Base-by-base conservation (phyloP, 2,329 filamentous ascomycete genomes). In the Metarhizium guizhouense region DNA sequence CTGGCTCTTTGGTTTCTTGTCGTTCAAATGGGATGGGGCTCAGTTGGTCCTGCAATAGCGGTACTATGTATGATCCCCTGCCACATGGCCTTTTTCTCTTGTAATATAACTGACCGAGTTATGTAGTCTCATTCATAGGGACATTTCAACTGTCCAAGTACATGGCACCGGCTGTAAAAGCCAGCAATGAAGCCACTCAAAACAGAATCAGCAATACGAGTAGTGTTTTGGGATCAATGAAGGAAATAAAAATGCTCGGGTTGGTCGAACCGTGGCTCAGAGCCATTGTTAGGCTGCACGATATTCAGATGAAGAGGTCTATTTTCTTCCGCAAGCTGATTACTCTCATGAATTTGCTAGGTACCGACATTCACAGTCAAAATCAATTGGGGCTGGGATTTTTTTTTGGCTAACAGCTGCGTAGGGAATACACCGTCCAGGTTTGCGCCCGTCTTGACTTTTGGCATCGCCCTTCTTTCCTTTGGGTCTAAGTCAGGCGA, bases 1-100 rank as follows among this genome's bases (percentile, higher is more conserved):
- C 51, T 80, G 16, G 74, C 73, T 1, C 69, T 75, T 30, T 81
- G 70, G 59, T 63, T 81, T 0, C 62, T 82, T 0, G 68, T 76
- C 16, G 63, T 63, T 10, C 70, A 78, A 51, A 62, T 80, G 3
- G 76, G 76, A 0, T 64, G 69, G 1, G 75, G 75, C 0, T 78
- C 74, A 45, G 62, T 72, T 0, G 72, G 74, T 0, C 77, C 77
- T 0, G 68, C 78, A 11, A 69, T 70, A 0, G 67, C 76, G 0
- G 55, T 58, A 8, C 38, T 60, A 10, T 49, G 62, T 63, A 45
- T 36, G 34, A 36, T 36, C 55, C 61, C 52, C 6, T 16, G 13
- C 16, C 6, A 6, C 5, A 18, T 16, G 10, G n/a, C 14, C 11
- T 18, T 6, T 43, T 43, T 8, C 14, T 16, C 14, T 16, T 43